phyloP scores from a whole-genome alignment of 2,329 filamentous ascomycete species.

The Seiridium cupressi region DNA sequence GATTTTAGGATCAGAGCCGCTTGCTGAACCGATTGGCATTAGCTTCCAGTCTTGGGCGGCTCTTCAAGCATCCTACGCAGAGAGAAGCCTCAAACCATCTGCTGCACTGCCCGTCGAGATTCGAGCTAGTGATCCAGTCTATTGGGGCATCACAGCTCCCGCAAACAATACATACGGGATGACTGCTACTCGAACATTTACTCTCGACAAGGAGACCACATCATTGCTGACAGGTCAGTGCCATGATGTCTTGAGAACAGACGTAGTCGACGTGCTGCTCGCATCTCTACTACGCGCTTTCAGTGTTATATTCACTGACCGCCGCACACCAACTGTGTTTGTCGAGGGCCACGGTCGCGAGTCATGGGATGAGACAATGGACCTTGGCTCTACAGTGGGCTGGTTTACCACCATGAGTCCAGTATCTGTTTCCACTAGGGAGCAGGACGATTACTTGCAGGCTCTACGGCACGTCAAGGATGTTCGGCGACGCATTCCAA shows the following conservation, averaged over 20 bases:
- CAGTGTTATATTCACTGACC: constrained; percentile 10
- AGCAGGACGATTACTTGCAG: background rate
- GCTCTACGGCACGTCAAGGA: constrained; percentile 29
- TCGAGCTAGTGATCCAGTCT: background rate
- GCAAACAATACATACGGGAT: constrained; percentile 1
- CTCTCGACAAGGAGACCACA: background rate
- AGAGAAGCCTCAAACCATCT: background rate
- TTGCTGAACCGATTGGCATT: background rate
- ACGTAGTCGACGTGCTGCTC: constrained; percentile 12
- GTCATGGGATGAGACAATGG: constrained; percentile 5
- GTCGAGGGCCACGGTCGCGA: constrained; percentile 15
- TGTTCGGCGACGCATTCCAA: constrained; percentile 27
- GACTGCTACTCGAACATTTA: background rate
- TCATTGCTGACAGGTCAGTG: background rate
- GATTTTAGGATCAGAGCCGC: constrained; percentile 21
- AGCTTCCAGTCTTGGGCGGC: constrained; percentile 1
- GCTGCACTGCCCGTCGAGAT: background rate
- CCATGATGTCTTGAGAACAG: constrained; percentile 4
- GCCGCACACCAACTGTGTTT: constrained; percentile 9
- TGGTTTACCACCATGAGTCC: constrained; percentile 9
- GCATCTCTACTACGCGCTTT: constrained; percentile 9
- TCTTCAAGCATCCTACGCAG: background rate
- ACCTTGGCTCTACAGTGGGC: constrained; percentile 13
- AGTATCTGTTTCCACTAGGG: background rate
- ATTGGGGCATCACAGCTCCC: background rate